Evolutionary conservation across 2,329 filamentous ascomycete genomes (phyloP).

Genomic region (Chrysoporthe puriensis): DNA sequence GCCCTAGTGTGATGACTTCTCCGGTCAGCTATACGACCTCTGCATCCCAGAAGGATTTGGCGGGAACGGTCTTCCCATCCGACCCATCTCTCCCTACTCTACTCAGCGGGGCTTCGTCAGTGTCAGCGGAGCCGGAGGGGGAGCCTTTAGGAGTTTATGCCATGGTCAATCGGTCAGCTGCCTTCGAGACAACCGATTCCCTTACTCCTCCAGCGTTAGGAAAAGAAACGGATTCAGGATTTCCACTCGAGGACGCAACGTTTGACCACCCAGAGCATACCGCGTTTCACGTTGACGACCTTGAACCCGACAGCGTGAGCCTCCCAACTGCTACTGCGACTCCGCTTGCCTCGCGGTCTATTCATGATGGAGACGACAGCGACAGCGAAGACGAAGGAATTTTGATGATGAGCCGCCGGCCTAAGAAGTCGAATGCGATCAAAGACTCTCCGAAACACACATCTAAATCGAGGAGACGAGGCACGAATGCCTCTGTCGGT

Average conservation of each 20-base stretch:
- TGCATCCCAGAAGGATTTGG: conserved; percentile 44
- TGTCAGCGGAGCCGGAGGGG: conserved; percentile 65
- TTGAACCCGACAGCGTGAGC: conserved; percentile 32
- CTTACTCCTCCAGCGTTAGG: conserved; percentile 56
- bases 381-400: conserved; percentile 58
- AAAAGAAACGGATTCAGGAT: conserved; percentile 51
- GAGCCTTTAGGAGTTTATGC: conserved; percentile 60
- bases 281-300: conserved; percentile 35
- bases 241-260: conserved; percentile 48
- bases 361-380: conserved; percentile 51
- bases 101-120: conserved; percentile 65
- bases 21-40: conserved; percentile 47
- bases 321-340: conserved; percentile 27
- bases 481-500: conserved; percentile 63
- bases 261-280: conserved; percentile 37
- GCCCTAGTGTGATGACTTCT: conserved; percentile 56
- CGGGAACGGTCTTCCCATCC: conserved; percentile 61
- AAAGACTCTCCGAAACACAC: conserved; percentile 33
- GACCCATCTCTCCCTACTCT: conserved; percentile 67
- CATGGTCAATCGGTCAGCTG: conserved; percentile 49
- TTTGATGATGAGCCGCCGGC: conserved; percentile 44
- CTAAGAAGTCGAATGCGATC: conserved; percentile 23
- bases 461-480: conserved; percentile 51
- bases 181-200: conserved; percentile 57
- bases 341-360: conserved; percentile 26